Base-by-base conservation (phyloP, 768 basidiomycete species). In the Amanita fuliginea region DNA sequence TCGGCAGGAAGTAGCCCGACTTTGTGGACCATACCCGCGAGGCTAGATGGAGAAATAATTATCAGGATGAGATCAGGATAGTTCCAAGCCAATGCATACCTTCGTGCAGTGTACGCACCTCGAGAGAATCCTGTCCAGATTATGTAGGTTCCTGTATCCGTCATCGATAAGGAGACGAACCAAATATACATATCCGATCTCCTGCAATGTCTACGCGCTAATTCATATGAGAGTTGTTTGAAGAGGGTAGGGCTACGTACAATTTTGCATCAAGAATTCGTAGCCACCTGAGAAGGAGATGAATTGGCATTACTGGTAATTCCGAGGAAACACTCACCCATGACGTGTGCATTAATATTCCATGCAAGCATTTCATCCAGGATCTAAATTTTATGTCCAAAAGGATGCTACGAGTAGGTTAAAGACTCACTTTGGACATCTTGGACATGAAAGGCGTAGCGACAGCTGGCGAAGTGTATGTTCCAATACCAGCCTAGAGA, bases 151-250 rank as follows among this genome's bases (percentile, higher is more conserved):
- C 19, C 37, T 4, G n/a, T 18, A 37, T 18, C n/a, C 18, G 6
- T 37, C 36, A 39, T 19, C 37, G 18, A 39, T 18, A 9, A n/a
- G 4, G 8, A 18, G 10, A 56, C 59, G 13, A 42, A 67, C 81
- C 81, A 54, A 83, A 81, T 33, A 85, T 69, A 54, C 72, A 82
- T 11, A 85, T 77, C 52, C 68, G 69, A 62, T 84, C 81, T 22
- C 77, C 77, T 13, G 64, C 58, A 4, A 64, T 63, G 53, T 76
- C 75, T 76, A 19, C 18, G 41, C 7, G 41, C 19, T 21, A 3
- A 18, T 39, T 18, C 3, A 3, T 3, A 18, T 18, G 16, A 39
- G n/a, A 39, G 9, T 7, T 24, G 21, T 3, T 24, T 14, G 14
- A 42, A 3, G 14, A 39, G 39, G 24, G 16, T 4, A 26, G 14